Base-by-base conservation (phyloP, 2,329 filamentous ascomycete species). In the Venturia aucupariae region DNA sequence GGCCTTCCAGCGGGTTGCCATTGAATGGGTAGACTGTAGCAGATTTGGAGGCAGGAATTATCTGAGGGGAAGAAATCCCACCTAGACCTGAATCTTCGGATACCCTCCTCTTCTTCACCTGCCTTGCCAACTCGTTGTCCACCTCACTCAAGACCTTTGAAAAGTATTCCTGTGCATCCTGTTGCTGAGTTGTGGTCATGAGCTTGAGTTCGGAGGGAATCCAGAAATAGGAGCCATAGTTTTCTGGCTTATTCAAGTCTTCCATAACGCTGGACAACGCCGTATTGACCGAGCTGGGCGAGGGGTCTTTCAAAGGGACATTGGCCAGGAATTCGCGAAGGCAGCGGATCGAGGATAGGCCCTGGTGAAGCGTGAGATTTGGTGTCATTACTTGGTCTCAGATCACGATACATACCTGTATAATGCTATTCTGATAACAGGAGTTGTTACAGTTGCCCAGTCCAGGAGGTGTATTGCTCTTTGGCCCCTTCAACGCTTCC, bases 101-200 rank as follows among this genome's bases (percentile, higher is more conserved):
- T 22, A 42, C 24, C 15, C 41, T 65, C 42, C 60, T 41, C 35
- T 42, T 48, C 55, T 54, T 59, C 0, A 42, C 42, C 22, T 72
- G 65, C 77, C 57, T 60, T 77, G 57, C 81, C 48, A 90, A 80
- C 71, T 95, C 90, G 70, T 88, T 88, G 71, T 97, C 90, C 35
- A 96, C 80, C 69, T 92, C 87, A 68, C 93, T 91, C 60, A 97
- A 76, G 17, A 99, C 82, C 71, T 93, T 95, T 19, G 91, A 93
- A 71, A 90, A 97, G 74, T 97, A 99, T 75, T 99, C 94, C 73
- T 97, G 94, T 5, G 94, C 94, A 76, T 99, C 94, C 75, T 99
- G 94, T 73, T 97, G 94, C 69, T 95, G 90, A 85, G 90, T 96
- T 38, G 90, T 96, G 75, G 88, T 93, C 88, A 97, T 95, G 11